A percentile compares a stretch with the other conserved stretches of the same genome.
These are phyloP conservation scores for Trypanosoma grayi DNA, from an alignment of 208 protist genomes.

Conservation along the genomic window DNA sequence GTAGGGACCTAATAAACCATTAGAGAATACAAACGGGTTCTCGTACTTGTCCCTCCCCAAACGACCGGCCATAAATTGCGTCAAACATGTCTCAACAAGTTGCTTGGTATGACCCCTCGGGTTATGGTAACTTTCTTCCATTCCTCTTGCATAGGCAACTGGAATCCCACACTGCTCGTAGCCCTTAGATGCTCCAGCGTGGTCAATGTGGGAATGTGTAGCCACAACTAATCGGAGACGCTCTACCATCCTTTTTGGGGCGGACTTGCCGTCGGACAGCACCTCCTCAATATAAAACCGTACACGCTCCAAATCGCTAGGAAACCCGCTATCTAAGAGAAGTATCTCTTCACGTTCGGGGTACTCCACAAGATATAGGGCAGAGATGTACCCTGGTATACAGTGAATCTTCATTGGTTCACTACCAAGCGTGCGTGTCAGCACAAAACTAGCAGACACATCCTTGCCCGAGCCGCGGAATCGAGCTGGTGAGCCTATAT, in stretches of 20 bases:
- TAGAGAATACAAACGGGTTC: constrained; percentile 30
- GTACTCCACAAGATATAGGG: constrained; percentile 46
- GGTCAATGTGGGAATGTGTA: constrained; percentile 51
- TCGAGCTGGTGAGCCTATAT: constrained; percentile 27
- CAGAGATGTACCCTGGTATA: constrained; percentile 36
- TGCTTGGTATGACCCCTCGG: constrained; percentile 17
- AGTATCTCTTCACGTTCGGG: constrained; percentile 28
- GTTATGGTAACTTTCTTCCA: constrained; percentile 29
- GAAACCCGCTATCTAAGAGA: constrained; percentile 44
- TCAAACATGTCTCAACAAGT: constrained; percentile 33
- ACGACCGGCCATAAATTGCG: constrained; percentile 26
- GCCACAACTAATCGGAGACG: constrained; percentile 34
- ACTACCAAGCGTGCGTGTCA: constrained; percentile 15
- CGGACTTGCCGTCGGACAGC: constrained; percentile 11
- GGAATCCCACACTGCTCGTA: constrained; percentile 31
- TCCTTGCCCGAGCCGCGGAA: constrained; percentile 25
- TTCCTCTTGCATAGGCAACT: constrained; percentile 25
- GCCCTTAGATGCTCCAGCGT: constrained; percentile 31
- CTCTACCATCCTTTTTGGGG: constrained; percentile 26
- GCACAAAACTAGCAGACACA: constrained; percentile 34
- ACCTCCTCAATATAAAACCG: constrained; percentile 48
- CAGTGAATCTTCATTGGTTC: constrained; percentile 45
- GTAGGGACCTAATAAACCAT: constrained; percentile 33
- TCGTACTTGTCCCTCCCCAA: constrained; percentile 27
- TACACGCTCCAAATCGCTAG: constrained; percentile 36